Evolutionary conservation across 2,329 filamentous ascomycete genomes (phyloP), one percentile per base, ranked within the genome.

Genomic region (Phialemoniopsis sp.): DNA sequence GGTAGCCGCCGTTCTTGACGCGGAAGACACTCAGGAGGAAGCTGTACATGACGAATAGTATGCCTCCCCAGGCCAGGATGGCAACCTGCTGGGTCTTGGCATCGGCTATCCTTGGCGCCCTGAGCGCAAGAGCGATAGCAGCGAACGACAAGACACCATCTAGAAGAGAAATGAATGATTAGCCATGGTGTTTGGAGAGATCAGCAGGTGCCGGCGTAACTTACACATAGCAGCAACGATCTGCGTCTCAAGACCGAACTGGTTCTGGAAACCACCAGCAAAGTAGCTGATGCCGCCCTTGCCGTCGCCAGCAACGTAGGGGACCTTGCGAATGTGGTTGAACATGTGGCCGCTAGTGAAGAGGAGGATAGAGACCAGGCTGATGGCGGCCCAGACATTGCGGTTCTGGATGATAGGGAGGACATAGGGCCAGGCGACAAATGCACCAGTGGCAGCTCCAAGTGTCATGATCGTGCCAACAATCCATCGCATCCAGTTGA

Each of bases 301-400:
- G 29, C 89, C 88, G 58, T 97, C 82, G 32, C 85, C 87, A 32
- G 82, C 75, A 26, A 97, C 89, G 54, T 98, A 98, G 3, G 93
- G 93, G 3, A 94, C 88, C 62, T 93, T 91, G 52, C 94, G 81
- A 57, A 98, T 98, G 58, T 96, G 90, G 64, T 97, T 98, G 76
- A 94, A 98, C 94, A 98, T 98, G 66, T 97, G 90, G 30, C 93
- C 94, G 53, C 87, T 93, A 34, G 86, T 96, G 67, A 97, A 98
- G 42, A 96, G 73, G 32, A 98, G 77, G 46, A 98, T 90, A 13
- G 82, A 74, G 54, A 97, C 89, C 50, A 98, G 70, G 63, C 87
- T 95, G 54, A 94, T 65, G 16, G 87, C 88, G 17, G 91, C 90
- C 93, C 93, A 98, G 14, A 97, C 67, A 55, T 95, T 97, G 51